These are phyloP conservation scores for Bisporella sp. DNA, from an alignment of 2,329 filamentous ascomycete species.

Conservation along the genomic window DNA sequence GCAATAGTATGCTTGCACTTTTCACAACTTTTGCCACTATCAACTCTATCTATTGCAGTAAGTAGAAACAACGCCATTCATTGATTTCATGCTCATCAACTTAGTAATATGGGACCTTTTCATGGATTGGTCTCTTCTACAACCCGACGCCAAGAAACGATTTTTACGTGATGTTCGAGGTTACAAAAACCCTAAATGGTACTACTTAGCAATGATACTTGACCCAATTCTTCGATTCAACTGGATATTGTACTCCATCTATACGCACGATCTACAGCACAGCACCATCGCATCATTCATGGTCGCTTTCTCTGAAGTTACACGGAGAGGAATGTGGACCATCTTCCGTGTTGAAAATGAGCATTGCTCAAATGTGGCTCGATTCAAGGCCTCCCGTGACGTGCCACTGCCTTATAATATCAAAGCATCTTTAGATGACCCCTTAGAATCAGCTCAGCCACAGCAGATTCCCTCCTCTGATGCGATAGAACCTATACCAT, in stretches of 20 bases:
- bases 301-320: slow-evolving; percentile 70
- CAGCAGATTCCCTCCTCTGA: neutral
- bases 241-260: slow-evolving; percentile 86
- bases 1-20: slow-evolving; percentile 49
- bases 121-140: slow-evolving; percentile 94
- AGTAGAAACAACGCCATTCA: slow-evolving; percentile 26
- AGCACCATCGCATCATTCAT: slow-evolving; percentile 76
- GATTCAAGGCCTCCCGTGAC: slow-evolving; percentile 85
- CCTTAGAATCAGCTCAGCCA: neutral
- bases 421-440: slow-evolving; percentile 3
- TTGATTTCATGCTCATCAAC: neutral
- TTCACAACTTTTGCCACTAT: slow-evolving; percentile 78
- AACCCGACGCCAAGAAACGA: slow-evolving; percentile 60
- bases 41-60: slow-evolving; percentile 77
- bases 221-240: slow-evolving; percentile 85
- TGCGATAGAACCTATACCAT: slow-evolving; percentile 3
- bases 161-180: slow-evolving; percentile 72
- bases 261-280: slow-evolving; percentile 72
- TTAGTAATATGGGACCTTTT: slow-evolving; percentile 82
- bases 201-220: slow-evolving; percentile 77
- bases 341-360: slow-evolving; percentile 96
- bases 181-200: slow-evolving; percentile 72
- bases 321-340: slow-evolving; percentile 84
- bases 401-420: slow-evolving; percentile 70
- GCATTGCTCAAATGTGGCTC: slow-evolving; percentile 84